Percentiles rank a stretch among this genome's conserved stretches.
Evolutionary conservation across 1,284 basidiomycete genomes (phyloP).

Genomic region (Heterobasidion parviporum): DNA sequence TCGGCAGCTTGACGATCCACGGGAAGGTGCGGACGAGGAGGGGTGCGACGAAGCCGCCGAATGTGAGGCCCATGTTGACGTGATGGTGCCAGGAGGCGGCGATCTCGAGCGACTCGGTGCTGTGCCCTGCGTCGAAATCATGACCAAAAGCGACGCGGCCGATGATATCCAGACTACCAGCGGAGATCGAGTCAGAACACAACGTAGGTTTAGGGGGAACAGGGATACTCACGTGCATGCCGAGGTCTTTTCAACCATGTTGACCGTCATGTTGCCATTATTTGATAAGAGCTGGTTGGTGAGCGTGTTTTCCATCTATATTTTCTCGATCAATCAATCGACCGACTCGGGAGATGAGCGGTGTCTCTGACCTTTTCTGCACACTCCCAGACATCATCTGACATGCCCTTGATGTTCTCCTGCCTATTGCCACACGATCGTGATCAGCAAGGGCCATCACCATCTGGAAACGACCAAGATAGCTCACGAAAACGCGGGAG

Average conservation of each 20-base stretch:
- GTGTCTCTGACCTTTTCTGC: constrained; percentile 9
- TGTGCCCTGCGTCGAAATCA: constrained; percentile 19
- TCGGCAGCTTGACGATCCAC: constrained; percentile 11
- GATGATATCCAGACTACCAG: constrained; percentile 12
- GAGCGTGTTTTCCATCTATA: constrained; percentile 1
- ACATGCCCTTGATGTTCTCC: constrained; percentile 10
- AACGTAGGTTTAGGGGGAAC: not conserved
- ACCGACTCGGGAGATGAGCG: not conserved
- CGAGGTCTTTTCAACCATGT: constrained; percentile 11
- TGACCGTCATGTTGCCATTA: constrained; percentile 3
- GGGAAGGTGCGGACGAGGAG: not conserved
- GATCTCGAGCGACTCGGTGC: constrained; percentile 15
- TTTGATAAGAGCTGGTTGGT: not conserved
- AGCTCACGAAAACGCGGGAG: constrained; percentile 14
- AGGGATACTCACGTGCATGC: constrained; percentile 11
- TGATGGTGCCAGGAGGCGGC: constrained; percentile 9
- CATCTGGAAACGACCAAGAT: not conserved
- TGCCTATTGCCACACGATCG: not conserved
- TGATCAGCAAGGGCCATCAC: not conserved
- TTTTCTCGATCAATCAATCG: not conserved
- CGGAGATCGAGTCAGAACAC: too few species aligned
- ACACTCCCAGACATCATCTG: constrained; percentile 7
- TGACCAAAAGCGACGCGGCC: constrained; percentile 16
- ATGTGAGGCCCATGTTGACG: constrained; percentile 6
- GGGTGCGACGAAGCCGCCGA: constrained; percentile 11